Conservation (phyloP, 2,329 filamentous ascomycete species). For the Beauveria pseudobassiana region DNA sequence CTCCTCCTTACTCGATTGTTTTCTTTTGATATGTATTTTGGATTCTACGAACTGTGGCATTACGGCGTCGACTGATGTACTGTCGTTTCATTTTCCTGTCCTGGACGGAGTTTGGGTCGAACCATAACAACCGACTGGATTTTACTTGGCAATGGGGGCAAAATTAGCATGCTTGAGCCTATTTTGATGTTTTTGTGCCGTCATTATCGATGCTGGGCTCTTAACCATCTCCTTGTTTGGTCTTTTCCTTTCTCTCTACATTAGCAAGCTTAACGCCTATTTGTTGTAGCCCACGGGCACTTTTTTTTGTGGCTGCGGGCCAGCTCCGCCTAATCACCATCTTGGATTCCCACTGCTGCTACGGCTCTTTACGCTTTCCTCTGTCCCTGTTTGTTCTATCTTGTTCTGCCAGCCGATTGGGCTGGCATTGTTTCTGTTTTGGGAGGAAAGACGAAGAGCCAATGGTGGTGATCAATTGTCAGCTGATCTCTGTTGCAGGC, state of each 20-base stretch:
- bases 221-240: background rate
- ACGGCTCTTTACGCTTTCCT: background rate
- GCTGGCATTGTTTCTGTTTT: background rate
- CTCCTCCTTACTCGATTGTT: background rate
- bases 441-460: background rate
- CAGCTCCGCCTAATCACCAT: slow-evolving; percentile 6
- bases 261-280: background rate
- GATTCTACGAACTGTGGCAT: background rate
- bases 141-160: background rate
- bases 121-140: background rate
- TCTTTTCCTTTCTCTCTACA: slow-evolving; percentile 5
- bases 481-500: background rate
- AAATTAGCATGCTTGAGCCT: slow-evolving; percentile 1
- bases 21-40: background rate
- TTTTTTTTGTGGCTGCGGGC: background rate
- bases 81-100: background rate
- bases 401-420: background rate
- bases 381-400: background rate
- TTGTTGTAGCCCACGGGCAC: background rate
- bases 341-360: slow-evolving; percentile 11
- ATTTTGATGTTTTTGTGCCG: slow-evolving; percentile 9
- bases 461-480: background rate
- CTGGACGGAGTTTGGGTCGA: background rate
- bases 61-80: background rate
- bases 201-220: slow-evolving; percentile 5